Evolutionary conservation across 2,329 filamentous ascomycete species (phyloP).

Genomic region (Akanthomyces lecanii): DNA sequence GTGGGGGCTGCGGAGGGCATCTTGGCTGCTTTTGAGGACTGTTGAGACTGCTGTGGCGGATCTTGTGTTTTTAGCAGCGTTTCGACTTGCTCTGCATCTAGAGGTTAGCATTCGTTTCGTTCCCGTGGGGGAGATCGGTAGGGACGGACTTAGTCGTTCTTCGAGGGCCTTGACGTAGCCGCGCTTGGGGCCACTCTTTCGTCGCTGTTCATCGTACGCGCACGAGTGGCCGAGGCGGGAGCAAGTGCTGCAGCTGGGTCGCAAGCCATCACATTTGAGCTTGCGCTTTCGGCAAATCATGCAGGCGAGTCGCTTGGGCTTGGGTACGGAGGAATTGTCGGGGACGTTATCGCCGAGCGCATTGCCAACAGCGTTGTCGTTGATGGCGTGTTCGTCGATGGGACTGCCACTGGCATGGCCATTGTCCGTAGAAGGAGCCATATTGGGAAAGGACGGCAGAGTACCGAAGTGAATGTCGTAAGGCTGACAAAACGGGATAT

Average conservation of each 20-base stretch:
- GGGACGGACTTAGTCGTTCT: conserved; percentile 74
- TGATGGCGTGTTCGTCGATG: not conserved
- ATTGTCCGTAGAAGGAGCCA: conserved; percentile 36
- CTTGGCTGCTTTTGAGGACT: not conserved
- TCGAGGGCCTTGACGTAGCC: conserved; percentile 94
- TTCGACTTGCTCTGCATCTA: conserved; percentile 76
- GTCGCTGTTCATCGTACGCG: conserved; percentile 85
- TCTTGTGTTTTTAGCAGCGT: conserved; percentile 81
- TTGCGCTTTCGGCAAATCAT: conserved; percentile 92
- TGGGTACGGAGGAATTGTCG: conserved; percentile 59
- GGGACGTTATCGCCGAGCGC: conserved; percentile 36
- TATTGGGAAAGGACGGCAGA: conserved; percentile 20
- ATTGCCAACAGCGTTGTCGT: conserved; percentile 31
- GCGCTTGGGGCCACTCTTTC: conserved; percentile 91
- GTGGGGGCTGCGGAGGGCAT: conserved; percentile 23
- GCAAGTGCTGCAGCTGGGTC: conserved; percentile 85
- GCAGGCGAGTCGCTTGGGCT: conserved; percentile 91
- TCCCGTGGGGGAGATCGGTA: not conserved
- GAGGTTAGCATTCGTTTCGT: conserved; percentile 18
- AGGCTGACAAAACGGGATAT: not conserved
- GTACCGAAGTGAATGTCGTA: not conserved
- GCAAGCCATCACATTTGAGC: conserved; percentile 79
- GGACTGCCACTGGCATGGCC: conserved; percentile 30
- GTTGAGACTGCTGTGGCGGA: conserved; percentile 27
- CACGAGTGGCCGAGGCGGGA: conserved; percentile 81